Conservation (phyloP, 805 yeast genomes). For the Yarrowia deformans region DNA sequence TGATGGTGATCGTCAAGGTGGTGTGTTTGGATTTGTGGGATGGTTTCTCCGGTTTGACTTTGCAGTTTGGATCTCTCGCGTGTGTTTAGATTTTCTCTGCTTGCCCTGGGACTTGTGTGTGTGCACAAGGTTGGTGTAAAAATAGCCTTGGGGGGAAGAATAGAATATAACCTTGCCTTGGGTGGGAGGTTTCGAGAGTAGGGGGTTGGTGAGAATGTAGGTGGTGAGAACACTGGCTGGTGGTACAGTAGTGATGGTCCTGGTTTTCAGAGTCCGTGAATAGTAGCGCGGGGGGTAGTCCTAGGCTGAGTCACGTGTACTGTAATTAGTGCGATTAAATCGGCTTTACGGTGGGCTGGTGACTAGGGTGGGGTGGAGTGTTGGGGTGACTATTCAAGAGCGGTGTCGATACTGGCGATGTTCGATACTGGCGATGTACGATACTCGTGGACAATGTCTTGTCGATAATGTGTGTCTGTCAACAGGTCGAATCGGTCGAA, state of each 20-base stretch:
- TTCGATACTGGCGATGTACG: no score
- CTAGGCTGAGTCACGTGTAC: no score
- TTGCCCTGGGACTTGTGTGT: no score
- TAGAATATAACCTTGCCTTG: background rate
- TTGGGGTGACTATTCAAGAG: no score
- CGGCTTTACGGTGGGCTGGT: constrained; percentile 2
- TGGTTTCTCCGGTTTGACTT: background rate
- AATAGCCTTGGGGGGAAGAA: constrained; percentile 33
- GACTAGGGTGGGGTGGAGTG: background rate
- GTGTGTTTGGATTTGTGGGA: background rate
- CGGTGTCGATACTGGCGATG: no score
- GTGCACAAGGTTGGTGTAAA: constrained; percentile 20
- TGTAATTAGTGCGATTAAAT: background rate
- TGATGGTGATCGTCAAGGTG: background rate
- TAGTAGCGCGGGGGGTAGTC: no score
- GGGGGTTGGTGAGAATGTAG: background rate
- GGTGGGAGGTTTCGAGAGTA: background rate
- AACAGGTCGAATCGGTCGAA: background rate
- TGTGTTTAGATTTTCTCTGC: constrained; percentile 27
- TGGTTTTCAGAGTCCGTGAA: no score
- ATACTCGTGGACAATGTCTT: no score
- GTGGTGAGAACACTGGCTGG: background rate
- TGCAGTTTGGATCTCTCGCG: constrained; percentile 16
- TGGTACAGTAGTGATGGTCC: no score
- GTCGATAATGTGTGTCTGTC: background rate